phyloP scores from a whole-genome alignment of 805 yeast genomes.

The Yamadazyma philogaea region DNA sequence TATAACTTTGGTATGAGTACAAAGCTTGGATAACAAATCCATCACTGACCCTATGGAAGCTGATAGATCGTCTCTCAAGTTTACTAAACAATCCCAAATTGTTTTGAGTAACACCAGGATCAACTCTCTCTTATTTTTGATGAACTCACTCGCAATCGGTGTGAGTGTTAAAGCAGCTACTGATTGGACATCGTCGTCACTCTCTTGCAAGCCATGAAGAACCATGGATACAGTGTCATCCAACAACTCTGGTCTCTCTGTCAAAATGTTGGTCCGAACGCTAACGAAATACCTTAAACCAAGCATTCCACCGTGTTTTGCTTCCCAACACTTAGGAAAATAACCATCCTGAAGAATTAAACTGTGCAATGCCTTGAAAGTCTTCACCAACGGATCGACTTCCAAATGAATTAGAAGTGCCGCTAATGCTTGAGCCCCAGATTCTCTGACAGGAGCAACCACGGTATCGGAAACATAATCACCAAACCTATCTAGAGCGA shows the following conservation, averaged over 20 bases:
- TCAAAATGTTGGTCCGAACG: slow-evolving; percentile 75
- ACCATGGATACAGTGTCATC: slow-evolving; percentile 81
- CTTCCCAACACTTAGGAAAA: slow-evolving; percentile 80
- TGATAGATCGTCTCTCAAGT: slow-evolving; percentile 85
- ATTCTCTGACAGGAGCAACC: slow-evolving; percentile 96
- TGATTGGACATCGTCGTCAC: slow-evolving; percentile 95
- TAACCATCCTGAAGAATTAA: slow-evolving; percentile 65
- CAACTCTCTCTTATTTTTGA: slow-evolving; percentile 54
- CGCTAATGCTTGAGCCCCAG: slow-evolving; percentile 92
- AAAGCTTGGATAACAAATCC: slow-evolving; percentile 86
- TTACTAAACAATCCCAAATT: slow-evolving; percentile 87
- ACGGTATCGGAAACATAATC: slow-evolving; percentile 97
- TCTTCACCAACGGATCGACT: slow-evolving; percentile 52
- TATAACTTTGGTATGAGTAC: slow-evolving; percentile 76
- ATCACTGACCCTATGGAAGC: slow-evolving; percentile 95
- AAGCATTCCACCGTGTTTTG: slow-evolving; percentile 95
- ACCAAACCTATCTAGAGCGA: slow-evolving; percentile 92
- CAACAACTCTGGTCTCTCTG: slow-evolving; percentile 54
- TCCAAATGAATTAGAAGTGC: slow-evolving; percentile 78
- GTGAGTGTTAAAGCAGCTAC: slow-evolving; percentile 91
- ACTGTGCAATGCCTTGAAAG: slow-evolving; percentile 63
- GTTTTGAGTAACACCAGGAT: slow-evolving; percentile 55
- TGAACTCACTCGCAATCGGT: slow-evolving; percentile 87
- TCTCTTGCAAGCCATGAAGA: slow-evolving; percentile 70
- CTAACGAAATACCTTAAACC: slow-evolving; percentile 91